These are phyloP conservation scores for Malbranchea cinnamomea DNA, from an alignment of 2,329 filamentous ascomycete species.

Conservation along the genomic window DNA sequence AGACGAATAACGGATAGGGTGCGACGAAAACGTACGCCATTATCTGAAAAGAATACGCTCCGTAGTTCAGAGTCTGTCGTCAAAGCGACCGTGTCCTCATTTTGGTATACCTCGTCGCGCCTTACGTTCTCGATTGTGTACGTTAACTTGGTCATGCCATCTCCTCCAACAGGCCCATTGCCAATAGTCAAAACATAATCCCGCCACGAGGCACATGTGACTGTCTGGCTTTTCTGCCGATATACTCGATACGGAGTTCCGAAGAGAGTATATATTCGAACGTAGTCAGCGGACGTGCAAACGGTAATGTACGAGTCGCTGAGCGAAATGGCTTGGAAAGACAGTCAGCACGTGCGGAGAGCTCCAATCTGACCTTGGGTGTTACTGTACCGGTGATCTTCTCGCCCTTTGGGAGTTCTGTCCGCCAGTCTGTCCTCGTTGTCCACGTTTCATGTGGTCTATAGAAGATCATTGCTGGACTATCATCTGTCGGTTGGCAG, in stretches of 20 bases:
- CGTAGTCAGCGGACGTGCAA: conserved; percentile 73
- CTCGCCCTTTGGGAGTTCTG: conserved; percentile 74
- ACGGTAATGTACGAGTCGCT: conserved; percentile 85
- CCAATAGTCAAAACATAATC: conserved; percentile 95
- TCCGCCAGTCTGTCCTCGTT: conserved; percentile 76
- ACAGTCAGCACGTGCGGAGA: conserved; percentile 5
- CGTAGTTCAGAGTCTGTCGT: conserved; percentile 58
- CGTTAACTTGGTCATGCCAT: conserved; percentile 62
- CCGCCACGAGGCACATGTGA: conserved; percentile 85
- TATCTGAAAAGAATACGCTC: conserved; percentile 82
- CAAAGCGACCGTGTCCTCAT: conserved; percentile 78
- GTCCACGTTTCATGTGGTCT: conserved; percentile 97
- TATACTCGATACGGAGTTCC: conserved; percentile 82
- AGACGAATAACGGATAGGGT: no score
- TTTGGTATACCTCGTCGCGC: conserved; percentile 84
- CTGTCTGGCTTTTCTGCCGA: conserved; percentile 80
- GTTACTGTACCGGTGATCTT: conserved; percentile 42
- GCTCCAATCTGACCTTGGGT: background rate
- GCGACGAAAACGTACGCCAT: conserved; percentile 42
- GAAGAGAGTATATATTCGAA: conserved; percentile 84
- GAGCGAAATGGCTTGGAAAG: conserved; percentile 56
- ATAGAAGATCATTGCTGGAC: conserved; percentile 80
- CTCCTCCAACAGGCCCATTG: conserved; percentile 69
- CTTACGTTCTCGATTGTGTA: conserved; percentile 95
- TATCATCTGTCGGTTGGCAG: conserved; percentile 51